Evolutionary conservation across 192 early-diverging fungal genomes (phyloP), one percentile per base, ranked within the genome.

Genomic region (Phlyctochytrium bullatum): DNA sequence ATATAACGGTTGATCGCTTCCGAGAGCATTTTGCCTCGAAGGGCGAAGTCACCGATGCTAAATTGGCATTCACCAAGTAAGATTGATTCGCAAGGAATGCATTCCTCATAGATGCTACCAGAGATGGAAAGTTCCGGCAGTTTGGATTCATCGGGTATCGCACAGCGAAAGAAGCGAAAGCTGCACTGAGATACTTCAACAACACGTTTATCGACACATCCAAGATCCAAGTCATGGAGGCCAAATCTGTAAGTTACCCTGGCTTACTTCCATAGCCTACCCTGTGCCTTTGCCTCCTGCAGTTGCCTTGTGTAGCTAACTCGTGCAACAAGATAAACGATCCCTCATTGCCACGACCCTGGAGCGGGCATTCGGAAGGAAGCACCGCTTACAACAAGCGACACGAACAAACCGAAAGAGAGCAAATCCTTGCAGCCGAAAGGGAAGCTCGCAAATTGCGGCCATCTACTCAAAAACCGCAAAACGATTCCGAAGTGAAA

Each of bases 101-200:
- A n/a, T n/a, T n/a, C n/a, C n/a, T n/a, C n/a, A n/a, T n/a, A n/a
- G n/a, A n/a, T n/a, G n/a, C 20, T 66, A 62, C 2, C 67, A 92
- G 91, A 2, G 86, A 89, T 56, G 91, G 91, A 30, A 71, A 66
- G 61, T 96, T 91, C 58, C 88, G 97, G 61, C 84, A 86, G 64
- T 96, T 99, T 67, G 93, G 91, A 24, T 99, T 91, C 70, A 89
- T 97, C 67, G 97, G 97, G 31, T 99, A 87, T 77, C 86, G 85
- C 59, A 89, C 90, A 2, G 92, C 93, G 36, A 86, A 92, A 65
- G 93, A 94, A 23, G 97, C 95, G 3, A 76, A 89, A 54, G 83
- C 78, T 2, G 95, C 94, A 0, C 74, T 91, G 30, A 75, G 77
- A 34, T 91, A 95, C 77, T 99, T 96, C 74, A 89, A 99, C 80